phyloP scores from a whole-genome alignment of 495 filamentous ascomycete species.

The Aspergillus conjunctus region DNA sequence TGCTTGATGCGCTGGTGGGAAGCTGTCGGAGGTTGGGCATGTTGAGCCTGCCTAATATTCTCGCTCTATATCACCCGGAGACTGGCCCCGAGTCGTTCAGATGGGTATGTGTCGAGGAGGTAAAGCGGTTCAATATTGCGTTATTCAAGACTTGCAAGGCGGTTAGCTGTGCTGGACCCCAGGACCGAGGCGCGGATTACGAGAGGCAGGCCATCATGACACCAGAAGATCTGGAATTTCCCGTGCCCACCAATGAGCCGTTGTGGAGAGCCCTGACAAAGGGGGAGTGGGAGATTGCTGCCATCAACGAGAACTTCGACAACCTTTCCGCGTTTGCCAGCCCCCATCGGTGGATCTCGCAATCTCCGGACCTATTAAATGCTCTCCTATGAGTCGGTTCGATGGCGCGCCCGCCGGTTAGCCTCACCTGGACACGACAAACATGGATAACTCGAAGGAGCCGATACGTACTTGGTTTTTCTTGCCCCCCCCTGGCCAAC shows the following conservation, averaged over 20 bases:
- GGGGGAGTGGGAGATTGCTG: conserved; percentile 26
- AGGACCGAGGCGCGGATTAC: neutral
- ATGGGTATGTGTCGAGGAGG: conserved; percentile 34
- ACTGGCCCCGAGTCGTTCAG: conserved; percentile 18
- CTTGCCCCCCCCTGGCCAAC: conserved; percentile 90
- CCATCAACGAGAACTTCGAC: neutral
- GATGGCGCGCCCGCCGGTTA: too few species aligned
- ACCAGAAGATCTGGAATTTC: conserved; percentile 34
- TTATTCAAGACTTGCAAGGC: conserved; percentile 29
- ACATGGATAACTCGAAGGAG: neutral
- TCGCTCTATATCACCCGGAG: conserved; percentile 23
- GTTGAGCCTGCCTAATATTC: conserved; percentile 35
- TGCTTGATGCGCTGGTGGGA: conserved; percentile 30
- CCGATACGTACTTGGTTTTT: conserved; percentile 80
- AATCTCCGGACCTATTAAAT: conserved; percentile 1
- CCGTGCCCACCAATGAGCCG: conserved; percentile 24
- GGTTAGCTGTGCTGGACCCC: neutral
- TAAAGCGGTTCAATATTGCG: conserved; percentile 35
- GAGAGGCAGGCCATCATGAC: neutral
- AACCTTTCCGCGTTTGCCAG: conserved; percentile 9
- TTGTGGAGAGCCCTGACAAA: conserved; percentile 28
- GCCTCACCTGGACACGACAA: too few species aligned
- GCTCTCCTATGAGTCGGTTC: neutral
- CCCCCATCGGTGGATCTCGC: conserved; percentile 31
- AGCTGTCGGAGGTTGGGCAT: conserved; percentile 34